phyloP scores from a whole-genome alignment of 345 rosid species.

The Physaria fendleri region DNA sequence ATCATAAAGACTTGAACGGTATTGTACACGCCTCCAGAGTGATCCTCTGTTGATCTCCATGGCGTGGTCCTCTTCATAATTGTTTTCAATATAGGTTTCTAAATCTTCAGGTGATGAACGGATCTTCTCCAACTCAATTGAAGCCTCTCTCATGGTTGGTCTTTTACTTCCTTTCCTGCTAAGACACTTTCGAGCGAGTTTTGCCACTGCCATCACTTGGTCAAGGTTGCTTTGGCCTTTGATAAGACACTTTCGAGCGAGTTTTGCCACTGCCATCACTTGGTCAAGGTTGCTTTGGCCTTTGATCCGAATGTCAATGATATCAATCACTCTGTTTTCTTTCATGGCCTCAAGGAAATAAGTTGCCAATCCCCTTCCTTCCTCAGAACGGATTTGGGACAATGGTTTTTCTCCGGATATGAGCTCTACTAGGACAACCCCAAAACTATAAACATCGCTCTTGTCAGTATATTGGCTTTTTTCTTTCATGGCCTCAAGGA shows the following conservation, averaged over 20 bases:
- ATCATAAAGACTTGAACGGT: not conserved
- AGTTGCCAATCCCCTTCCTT: slow-evolving; percentile 23
- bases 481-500: slow-evolving; percentile 20
- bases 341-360: slow-evolving; percentile 16
- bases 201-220: slow-evolving; percentile 26
- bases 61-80: not conserved
- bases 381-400: slow-evolving; percentile 18
- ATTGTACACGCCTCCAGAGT: not conserved
- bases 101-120: not conserved
- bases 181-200: slow-evolving; percentile 31
- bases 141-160: slow-evolving; percentile 40
- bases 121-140: slow-evolving; percentile 25
- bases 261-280: slow-evolving; percentile 22
- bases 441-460: too few species aligned
- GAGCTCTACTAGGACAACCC: slow-evolving; percentile 27
- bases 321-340: slow-evolving; percentile 13
- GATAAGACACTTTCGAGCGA: slow-evolving; percentile 31
- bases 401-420: slow-evolving; percentile 31
- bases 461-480: not conserved
- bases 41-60: not conserved
- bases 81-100: not conserved
- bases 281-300: slow-evolving; percentile 3
- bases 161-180: slow-evolving; percentile 25
- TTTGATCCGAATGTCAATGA: slow-evolving; percentile 23
- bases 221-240: not conserved